Evolutionary conservation across 129 eudicot species (phyloP).

Genomic region (carrot (Daucus carota)): DNA sequence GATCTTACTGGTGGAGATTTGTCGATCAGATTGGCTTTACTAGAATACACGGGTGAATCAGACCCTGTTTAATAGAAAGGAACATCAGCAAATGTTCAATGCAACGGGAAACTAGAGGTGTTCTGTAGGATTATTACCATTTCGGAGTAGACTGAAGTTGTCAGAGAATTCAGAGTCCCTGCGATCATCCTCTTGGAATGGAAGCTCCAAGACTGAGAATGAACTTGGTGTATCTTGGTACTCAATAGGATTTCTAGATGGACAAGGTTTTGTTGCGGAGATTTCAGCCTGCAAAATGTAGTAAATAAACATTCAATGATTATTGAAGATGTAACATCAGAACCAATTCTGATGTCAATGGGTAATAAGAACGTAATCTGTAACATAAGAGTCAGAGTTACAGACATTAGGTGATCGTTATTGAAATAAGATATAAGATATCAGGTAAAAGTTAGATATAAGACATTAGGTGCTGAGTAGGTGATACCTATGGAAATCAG

Average conservation of each 20-base stretch:
- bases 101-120: neutral
- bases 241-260: slow-evolving; percentile 26
- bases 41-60: slow-evolving; percentile 18
- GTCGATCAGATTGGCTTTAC: slow-evolving; percentile 67
- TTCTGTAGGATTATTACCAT: slow-evolving; percentile 32
- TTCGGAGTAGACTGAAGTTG: slow-evolving; percentile 28
- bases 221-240: slow-evolving; percentile 91
- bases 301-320: neutral
- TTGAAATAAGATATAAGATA: neutral
- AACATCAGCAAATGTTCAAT: slow-evolving; percentile 1
- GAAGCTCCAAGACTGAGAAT: slow-evolving; percentile 65
- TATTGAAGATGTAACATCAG: neutral
- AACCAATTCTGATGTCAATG: neutral
- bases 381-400: neutral
- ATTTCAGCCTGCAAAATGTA: slow-evolving; percentile 42
- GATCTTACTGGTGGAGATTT: slow-evolving; percentile 98
- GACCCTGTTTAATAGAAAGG: slow-evolving; percentile 30
- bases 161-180: slow-evolving; percentile 25
- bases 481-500: neutral
- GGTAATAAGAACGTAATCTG: neutral
- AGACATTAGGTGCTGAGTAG: neutral
- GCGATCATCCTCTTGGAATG: slow-evolving; percentile 58
- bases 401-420: neutral
- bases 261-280: slow-evolving; percentile 11
- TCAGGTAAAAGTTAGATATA: neutral